These are phyloP conservation scores for Eragrostis tef DNA, from an alignment of 202 grass and related monocot genomes.

Conservation along the genomic window DNA sequence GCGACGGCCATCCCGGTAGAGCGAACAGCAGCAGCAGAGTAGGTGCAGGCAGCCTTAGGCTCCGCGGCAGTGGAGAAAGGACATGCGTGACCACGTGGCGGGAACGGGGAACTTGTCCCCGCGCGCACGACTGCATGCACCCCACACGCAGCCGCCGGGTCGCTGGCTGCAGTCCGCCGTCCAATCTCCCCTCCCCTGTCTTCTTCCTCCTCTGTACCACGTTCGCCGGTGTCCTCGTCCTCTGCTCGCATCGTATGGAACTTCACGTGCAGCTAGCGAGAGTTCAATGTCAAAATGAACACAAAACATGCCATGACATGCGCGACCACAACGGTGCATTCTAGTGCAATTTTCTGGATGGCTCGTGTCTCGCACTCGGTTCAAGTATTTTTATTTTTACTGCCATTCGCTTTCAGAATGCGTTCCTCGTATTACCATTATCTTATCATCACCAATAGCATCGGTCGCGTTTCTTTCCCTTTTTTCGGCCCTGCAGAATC, in stretches of 20 bases:
- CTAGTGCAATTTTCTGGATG: no score
- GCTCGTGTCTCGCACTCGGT: no score
- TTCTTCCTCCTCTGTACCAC: background rate
- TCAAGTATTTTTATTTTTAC: background rate
- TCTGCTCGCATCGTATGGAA: background rate
- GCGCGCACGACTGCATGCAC: background rate
- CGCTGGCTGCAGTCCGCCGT: background rate
- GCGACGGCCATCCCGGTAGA: background rate
- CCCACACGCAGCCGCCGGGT: background rate
- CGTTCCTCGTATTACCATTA: no score
- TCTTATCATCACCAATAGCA: background rate
- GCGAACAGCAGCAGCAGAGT: background rate
- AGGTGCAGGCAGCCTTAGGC: conserved; percentile 5
- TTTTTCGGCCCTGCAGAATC: background rate
- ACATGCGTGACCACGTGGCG: conserved; percentile 38
- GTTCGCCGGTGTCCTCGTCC: background rate
- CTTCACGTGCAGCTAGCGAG: background rate
- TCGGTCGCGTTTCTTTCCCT: background rate
- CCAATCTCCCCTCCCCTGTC: background rate
- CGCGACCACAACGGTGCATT: background rate
- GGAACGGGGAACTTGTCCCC: background rate
- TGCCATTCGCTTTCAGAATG: background rate
- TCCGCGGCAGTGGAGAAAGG: conserved; percentile 35
- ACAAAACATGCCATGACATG: background rate
- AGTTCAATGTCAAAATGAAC: background rate